Percentiles rank a stretch among this genome's conserved stretches.
Evolutionary conservation across 495 filamentous ascomycete genomes (phyloP).

Genomic region (Neurospora sp.): DNA sequence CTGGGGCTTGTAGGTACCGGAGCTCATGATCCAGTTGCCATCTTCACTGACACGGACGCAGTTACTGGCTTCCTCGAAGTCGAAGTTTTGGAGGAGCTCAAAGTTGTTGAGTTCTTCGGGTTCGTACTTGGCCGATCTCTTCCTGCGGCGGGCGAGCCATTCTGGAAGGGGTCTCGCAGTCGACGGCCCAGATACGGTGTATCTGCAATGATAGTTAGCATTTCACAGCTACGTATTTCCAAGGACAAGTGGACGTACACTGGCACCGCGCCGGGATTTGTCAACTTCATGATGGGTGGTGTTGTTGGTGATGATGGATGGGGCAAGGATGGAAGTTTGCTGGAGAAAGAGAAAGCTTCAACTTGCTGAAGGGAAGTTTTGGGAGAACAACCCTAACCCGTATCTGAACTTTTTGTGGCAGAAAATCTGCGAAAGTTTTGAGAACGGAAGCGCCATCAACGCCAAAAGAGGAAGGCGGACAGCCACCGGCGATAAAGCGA

Average conservation of each 20-base stretch:
- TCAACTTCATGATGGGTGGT: constrained; percentile 63
- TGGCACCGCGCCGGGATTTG: constrained; percentile 75
- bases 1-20: constrained; percentile 89
- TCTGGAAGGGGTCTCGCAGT: constrained; percentile 88
- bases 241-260: constrained; percentile 40
- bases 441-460: not conserved
- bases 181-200: constrained; percentile 88
- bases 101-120: constrained; percentile 86
- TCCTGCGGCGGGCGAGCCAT: constrained; percentile 84
- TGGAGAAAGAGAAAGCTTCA: not conserved
- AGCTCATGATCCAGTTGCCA: constrained; percentile 97
- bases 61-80: constrained; percentile 95
- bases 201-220: constrained; percentile 6
- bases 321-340: not conserved
- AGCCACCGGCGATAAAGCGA: not conserved
- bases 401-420: not conserved
- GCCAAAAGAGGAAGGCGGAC: not conserved
- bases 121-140: constrained; percentile 88
- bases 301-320: not conserved
- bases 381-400: not conserved
- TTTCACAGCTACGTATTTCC: not conserved
- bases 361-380: not conserved
- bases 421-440: not conserved
- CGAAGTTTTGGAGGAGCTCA: constrained; percentile 94
- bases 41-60: constrained; percentile 89